Conservation (phyloP, 2,329 filamentous ascomycete species). For the Lasiodiplodia hormozganensis region DNA sequence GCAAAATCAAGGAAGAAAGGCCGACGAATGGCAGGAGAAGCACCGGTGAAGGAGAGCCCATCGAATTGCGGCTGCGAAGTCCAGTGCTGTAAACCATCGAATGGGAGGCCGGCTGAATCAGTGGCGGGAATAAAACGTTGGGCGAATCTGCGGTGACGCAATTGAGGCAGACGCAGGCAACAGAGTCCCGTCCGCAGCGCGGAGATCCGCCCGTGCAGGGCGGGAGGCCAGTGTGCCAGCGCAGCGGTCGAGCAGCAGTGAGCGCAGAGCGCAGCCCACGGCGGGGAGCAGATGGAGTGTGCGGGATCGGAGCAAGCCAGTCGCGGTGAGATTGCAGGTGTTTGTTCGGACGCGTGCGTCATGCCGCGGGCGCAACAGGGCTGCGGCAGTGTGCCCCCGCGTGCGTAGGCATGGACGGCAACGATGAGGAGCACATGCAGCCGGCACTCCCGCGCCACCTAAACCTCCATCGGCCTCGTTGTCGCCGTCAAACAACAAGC, state of each 20-base stretch:
- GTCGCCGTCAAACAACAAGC: not conserved
- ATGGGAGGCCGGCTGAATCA: constrained; percentile 8
- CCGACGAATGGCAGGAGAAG: not conserved
- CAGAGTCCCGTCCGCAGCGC: not conserved
- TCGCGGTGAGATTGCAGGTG: constrained; percentile 15
- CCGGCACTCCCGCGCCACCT: constrained; percentile 22
- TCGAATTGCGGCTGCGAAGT: not conserved
- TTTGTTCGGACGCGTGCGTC: not conserved
- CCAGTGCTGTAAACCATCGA: not conserved
- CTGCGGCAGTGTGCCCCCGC: not conserved
- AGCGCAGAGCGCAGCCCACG: not conserved
- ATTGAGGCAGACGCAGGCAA: not conserved
- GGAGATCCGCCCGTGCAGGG: constrained; percentile 22
- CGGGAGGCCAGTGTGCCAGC: constrained; percentile 3
- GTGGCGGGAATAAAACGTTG: not conserved
- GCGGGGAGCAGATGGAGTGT: not conserved
- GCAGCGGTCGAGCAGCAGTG: not conserved
- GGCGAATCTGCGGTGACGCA: not conserved
- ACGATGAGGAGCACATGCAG: constrained; percentile 16
- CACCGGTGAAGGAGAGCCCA: not conserved
- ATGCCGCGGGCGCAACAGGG: not conserved
- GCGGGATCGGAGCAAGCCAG: constrained; percentile 2
- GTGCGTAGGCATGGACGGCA: not conserved
- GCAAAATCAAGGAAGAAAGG: constrained; percentile 23
- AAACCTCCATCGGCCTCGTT: constrained; percentile 2